A percentile compares a stretch with the other conserved stretches of the same genome.
phyloP scores from a whole-genome alignment of 306 rosid species.

The Cucurbita ficifolia region DNA sequence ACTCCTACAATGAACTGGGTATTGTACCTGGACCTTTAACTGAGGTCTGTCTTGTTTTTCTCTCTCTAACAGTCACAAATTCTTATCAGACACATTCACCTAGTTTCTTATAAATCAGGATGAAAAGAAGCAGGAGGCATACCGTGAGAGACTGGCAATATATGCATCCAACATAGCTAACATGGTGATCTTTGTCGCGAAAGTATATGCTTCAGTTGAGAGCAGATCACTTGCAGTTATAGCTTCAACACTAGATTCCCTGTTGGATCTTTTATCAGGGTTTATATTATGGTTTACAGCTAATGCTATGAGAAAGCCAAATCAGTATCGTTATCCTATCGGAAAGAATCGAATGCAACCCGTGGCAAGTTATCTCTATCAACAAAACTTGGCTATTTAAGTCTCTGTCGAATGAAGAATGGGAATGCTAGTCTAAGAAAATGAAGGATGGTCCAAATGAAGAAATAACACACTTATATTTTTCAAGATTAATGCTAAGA shows the following conservation, averaged over 20 bases:
- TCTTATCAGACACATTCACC: neutral
- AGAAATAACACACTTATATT: neutral
- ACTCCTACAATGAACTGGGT: conserved; percentile 46
- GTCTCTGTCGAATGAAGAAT: neutral
- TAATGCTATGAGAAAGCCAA: conserved; percentile 71
- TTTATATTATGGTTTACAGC: conserved; percentile 83
- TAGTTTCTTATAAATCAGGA: conserved; percentile 19
- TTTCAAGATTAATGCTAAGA: neutral
- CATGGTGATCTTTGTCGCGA: conserved; percentile 56
- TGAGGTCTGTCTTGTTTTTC: conserved; percentile 19
- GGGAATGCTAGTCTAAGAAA: neutral
- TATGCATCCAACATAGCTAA: conserved; percentile 62
- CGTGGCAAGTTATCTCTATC: conserved; percentile 34
- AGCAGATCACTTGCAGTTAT: conserved; percentile 94
- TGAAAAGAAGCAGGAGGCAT: conserved; percentile 35
- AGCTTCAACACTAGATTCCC: conserved; percentile 90
- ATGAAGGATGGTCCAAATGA: neutral
- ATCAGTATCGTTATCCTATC: conserved; percentile 53
- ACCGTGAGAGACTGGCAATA: conserved; percentile 48
- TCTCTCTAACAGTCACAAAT: neutral
- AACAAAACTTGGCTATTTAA: neutral
- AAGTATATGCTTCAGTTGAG: conserved; percentile 61
- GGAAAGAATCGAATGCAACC: conserved; percentile 94
- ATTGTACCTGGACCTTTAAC: conserved; percentile 26
- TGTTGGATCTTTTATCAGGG: conserved; percentile 83